A percentile compares a stretch with the other conserved stretches of the same genome.
These are phyloP conservation scores for Daldinia eschscholtzii DNA, from an alignment of 2,329 filamentous ascomycete genomes.

Conservation along the genomic window DNA sequence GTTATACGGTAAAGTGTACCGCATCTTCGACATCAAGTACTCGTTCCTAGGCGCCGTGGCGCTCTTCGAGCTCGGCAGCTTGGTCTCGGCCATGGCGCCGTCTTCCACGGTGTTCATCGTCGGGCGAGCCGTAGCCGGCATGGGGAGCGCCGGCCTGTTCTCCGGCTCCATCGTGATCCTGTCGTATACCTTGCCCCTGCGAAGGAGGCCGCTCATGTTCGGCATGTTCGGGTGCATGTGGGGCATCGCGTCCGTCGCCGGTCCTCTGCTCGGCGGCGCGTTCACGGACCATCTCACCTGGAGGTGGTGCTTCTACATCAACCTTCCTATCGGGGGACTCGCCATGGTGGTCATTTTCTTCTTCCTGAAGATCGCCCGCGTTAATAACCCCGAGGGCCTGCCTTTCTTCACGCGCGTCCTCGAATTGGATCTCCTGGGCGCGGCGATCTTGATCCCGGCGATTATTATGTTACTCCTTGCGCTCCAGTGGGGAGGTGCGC, in stretches of 20 bases:
- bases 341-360: constrained; percentile 45
- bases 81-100: constrained; percentile 55
- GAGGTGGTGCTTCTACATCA: constrained; percentile 47
- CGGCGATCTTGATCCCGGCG: constrained; percentile 53
- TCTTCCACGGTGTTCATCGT: constrained; percentile 54
- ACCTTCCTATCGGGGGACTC: constrained; percentile 48
- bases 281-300: constrained; percentile 42
- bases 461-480: constrained; percentile 67
- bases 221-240: constrained; percentile 41
- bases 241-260: constrained; percentile 39
- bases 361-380: constrained; percentile 43
- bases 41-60: constrained; percentile 49
- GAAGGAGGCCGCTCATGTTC: constrained; percentile 32
- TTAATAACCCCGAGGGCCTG: constrained; percentile 28
- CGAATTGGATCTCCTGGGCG: constrained; percentile 30
- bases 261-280: constrained; percentile 41
- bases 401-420: constrained; percentile 21
- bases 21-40: constrained; percentile 49
- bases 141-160: constrained; percentile 49
- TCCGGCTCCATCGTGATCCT: constrained; percentile 42
- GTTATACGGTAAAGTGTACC: constrained; percentile 52
- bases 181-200: constrained; percentile 37
- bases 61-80: constrained; percentile 52
- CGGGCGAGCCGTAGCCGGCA: constrained; percentile 55
- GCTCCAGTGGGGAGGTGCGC: constrained; percentile 68